These are phyloP conservation scores for Eucalyptus coolabah DNA, from an alignment of 345 rosid species.

Conservation along the genomic window DNA sequence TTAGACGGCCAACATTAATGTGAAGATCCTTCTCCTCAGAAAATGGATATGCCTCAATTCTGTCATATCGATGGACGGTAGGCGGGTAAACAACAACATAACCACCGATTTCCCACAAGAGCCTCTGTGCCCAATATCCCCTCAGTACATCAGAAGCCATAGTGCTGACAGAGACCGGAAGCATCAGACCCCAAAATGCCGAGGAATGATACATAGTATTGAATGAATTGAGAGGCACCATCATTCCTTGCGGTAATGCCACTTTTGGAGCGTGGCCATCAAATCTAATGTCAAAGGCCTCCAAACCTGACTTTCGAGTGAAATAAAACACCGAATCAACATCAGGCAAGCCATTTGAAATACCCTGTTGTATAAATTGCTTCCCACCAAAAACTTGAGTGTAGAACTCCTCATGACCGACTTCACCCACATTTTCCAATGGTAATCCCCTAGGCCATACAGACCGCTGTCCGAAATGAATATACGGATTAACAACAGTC, in stretches of 20 bases:
- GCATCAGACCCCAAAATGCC: constrained; percentile 98
- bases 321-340: constrained; percentile 97
- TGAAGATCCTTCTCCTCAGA: constrained; percentile 98
- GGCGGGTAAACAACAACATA: constrained; percentile 91
- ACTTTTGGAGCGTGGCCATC: constrained; percentile 91
- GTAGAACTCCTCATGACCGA: constrained; percentile 83
- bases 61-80: constrained; percentile 78
- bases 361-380: constrained; percentile 95
- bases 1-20: constrained; percentile 84
- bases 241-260: constrained; percentile 87
- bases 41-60: constrained; percentile 85
- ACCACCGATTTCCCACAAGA: constrained; percentile 98
- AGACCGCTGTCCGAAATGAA: constrained; percentile 94
- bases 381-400: constrained; percentile 92
- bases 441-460: constrained; percentile 99
- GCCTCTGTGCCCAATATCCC: constrained; percentile 98
- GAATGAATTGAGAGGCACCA: constrained; percentile 92
- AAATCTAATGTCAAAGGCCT: constrained; percentile 83
- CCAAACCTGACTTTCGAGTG: constrained; percentile 69
- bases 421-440: constrained; percentile 83
- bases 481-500: constrained; percentile 79
- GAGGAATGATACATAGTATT: constrained; percentile 88
- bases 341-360: constrained; percentile 94
- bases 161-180: constrained; percentile 87
- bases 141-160: constrained; percentile 99